phyloP scores from a whole-genome alignment of 169 alveolate species.

The Plasmodium adleri region DNA sequence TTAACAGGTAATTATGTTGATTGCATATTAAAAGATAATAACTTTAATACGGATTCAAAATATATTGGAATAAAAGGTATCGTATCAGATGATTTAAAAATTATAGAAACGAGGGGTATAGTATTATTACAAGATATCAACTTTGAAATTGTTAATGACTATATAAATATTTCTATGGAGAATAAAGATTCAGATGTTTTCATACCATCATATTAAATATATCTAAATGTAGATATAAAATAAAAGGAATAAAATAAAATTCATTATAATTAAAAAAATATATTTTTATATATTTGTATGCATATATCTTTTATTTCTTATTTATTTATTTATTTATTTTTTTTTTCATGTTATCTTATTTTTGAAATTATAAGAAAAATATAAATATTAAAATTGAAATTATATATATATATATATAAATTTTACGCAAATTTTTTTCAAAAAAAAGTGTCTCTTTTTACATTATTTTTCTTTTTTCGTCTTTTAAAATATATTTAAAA shows the following conservation, averaged over 20 bases:
- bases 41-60: constrained; percentile 12
- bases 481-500: too few relatives aligned
- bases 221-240: not conserved
- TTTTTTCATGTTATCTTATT: not conserved
- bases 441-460: too few relatives aligned
- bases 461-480: too few relatives aligned
- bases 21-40: constrained; percentile 23
- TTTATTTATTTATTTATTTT: not conserved
- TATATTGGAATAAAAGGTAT: constrained; percentile 65
- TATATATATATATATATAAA: too few relatives aligned
- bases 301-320: too few relatives aligned
- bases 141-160: constrained; percentile 69
- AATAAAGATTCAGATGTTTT: constrained; percentile 59
- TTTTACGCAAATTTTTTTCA: too few relatives aligned
- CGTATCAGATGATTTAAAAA: constrained; percentile 66
- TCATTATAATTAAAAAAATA: not conserved
- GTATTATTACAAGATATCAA: constrained; percentile 49
- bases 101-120: constrained; percentile 60
- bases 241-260: not conserved
- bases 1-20: constrained; percentile 58
- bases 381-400: too few relatives aligned
- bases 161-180: constrained; percentile 47
- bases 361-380: too few relatives aligned
- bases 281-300: not conserved
- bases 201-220: constrained; percentile 28